A percentile compares a stretch with the other conserved stretches of the same genome.
Evolutionary conservation across 352 stramenopile species (phyloP).

Genomic region (Globisporangium viniferum): DNA sequence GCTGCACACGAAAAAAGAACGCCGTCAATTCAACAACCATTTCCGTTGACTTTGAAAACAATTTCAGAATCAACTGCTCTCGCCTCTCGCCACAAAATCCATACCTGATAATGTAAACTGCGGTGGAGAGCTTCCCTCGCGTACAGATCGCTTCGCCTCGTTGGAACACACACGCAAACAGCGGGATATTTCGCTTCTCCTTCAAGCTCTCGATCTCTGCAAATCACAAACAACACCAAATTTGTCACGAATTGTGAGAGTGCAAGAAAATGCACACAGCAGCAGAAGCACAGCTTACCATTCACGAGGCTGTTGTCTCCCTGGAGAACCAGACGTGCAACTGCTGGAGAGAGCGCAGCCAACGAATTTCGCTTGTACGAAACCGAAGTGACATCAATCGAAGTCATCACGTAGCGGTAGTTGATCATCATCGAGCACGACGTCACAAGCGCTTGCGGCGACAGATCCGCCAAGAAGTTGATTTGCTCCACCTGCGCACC

Average conservation of each 20-base stretch:
- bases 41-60: not conserved
- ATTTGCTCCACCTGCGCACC: slow-evolving; percentile 83
- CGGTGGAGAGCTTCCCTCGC: slow-evolving; percentile 57
- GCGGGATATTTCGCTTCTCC: slow-evolving; percentile 47
- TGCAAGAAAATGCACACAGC: not conserved
- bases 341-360: slow-evolving; percentile 53
- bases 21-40: not conserved
- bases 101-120: slow-evolving; percentile 82
- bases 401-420: slow-evolving; percentile 86
- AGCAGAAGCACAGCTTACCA: slow-evolving; percentile 28
- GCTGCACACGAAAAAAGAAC: slow-evolving; percentile 18
- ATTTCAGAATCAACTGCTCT: not conserved
- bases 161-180: slow-evolving; percentile 70
- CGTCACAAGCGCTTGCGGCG: slow-evolving; percentile 34
- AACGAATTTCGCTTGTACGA: slow-evolving; percentile 79
- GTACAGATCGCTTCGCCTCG: slow-evolving; percentile 63
- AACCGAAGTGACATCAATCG: slow-evolving; percentile 67
- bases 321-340: slow-evolving; percentile 57
- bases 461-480: slow-evolving; percentile 77
- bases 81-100: not conserved
- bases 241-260: not conserved
- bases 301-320: slow-evolving; percentile 54
- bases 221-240: slow-evolving; percentile 2
- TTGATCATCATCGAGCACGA: slow-evolving; percentile 85
- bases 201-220: slow-evolving; percentile 49